phyloP scores from a whole-genome alignment of 1,284 basidiomycete genomes.

The Xerocomus minutiporus region DNA sequence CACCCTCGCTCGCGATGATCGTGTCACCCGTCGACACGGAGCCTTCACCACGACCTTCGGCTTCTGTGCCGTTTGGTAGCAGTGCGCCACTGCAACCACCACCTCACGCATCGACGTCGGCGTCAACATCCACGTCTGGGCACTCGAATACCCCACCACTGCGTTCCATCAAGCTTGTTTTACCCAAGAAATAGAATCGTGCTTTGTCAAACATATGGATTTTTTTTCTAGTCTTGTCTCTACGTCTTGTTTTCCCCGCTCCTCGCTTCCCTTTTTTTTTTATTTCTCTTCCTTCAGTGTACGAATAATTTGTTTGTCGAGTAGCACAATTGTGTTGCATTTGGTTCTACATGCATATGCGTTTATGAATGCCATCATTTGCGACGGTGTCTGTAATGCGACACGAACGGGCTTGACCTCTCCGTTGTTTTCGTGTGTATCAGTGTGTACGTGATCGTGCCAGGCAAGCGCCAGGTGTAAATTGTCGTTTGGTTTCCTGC shows the following conservation, averaged over 20 bases:
- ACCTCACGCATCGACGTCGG: slow-evolving; percentile 5
- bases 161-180: slow-evolving; percentile 31
- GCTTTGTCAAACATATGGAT: neutral
- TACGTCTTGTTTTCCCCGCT: neutral
- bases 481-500: neutral
- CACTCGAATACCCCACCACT: slow-evolving; percentile 29
- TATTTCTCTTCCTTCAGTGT: neutral
- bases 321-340: neutral
- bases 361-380: neutral
- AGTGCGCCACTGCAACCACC: slow-evolving; percentile 12
- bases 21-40: slow-evolving; percentile 38
- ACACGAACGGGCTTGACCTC: neutral
- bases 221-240: neutral
- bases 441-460: neutral
- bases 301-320: neutral
- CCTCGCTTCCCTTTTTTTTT: neutral
- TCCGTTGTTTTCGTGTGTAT: neutral
- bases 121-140: slow-evolving; percentile 7
- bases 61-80: slow-evolving; percentile 23
- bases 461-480: neutral
- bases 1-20: slow-evolving; percentile 41
- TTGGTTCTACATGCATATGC: neutral
- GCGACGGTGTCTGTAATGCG: neutral
- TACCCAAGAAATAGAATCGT: slow-evolving; percentile 29
- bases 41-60: slow-evolving; percentile 29